These are phyloP conservation scores for Curvularia sp. DNA, from an alignment of 2,329 filamentous ascomycete genomes.

Conservation along the genomic window DNA sequence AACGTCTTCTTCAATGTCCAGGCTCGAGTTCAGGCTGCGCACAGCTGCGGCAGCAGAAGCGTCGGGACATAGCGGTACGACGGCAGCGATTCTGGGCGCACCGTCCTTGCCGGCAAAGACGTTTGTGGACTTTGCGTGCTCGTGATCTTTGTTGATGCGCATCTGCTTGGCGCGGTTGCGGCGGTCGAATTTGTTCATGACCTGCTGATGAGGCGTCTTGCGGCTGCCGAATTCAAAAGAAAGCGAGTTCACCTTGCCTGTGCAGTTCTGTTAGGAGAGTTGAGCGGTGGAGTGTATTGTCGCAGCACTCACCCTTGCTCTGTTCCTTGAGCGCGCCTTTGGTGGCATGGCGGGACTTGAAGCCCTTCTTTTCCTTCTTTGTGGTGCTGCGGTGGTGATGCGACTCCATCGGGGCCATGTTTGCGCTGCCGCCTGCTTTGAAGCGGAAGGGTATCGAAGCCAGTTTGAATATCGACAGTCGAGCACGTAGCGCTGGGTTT, in stretches of 20 bases:
- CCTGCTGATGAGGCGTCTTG: conserved; percentile 91
- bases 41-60: conserved; percentile 73
- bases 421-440: conserved; percentile 72
- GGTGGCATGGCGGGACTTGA: conserved; percentile 89
- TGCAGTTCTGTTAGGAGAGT: conserved; percentile 24
- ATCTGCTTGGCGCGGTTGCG: conserved; percentile 94
- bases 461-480: conserved; percentile 37
- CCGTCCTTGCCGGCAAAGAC: conserved; percentile 88
- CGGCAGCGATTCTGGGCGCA: conserved; percentile 84
- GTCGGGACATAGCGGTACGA: conserved; percentile 82
- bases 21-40: conserved; percentile 73
- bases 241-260: conserved; percentile 75
- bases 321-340: conserved; percentile 86
- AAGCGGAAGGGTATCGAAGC: conserved; percentile 74
- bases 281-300: background rate
- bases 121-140: conserved; percentile 78
- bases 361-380: conserved; percentile 85
- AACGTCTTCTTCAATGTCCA: conserved; percentile 76
- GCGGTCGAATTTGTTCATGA: conserved; percentile 96
- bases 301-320: conserved; percentile 71
- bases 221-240: conserved; percentile 71
- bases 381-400: conserved; percentile 95
- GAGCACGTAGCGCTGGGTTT: conserved; percentile 18
- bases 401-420: conserved; percentile 73
- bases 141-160: conserved; percentile 81